Base-by-base conservation (phyloP, 768 basidiomycete species). In the Melanogaster broomeanus region DNA sequence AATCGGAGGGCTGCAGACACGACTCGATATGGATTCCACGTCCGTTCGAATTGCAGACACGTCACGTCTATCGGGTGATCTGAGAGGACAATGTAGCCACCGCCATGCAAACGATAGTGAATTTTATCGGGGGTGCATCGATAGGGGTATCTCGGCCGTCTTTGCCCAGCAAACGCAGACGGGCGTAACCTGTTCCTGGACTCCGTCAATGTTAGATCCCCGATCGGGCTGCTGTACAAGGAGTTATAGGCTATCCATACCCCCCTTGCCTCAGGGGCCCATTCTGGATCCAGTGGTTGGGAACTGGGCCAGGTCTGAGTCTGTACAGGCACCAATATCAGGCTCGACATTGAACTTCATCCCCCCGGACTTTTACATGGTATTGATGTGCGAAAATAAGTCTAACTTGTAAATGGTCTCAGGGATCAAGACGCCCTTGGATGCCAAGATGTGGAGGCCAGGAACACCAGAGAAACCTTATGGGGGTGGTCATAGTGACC, bases 81-180 rank as follows among this genome's bases (percentile, higher is more conserved):
- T 19, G 49, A 52, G 24, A 48, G 31, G 42, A 45, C 45, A 57
- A 67, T 15, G 45, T 66, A 64, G 53, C 43, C 51, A 47, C 49
- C 35, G 28, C 45, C 72, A 48, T 73, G 67, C 37, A 73, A 51
- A 50, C 67, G 63, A 34, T 67, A 45, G 6, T 72, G 52, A 43
- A 76, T 61, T 55, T 67, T 70, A 48, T 75, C 72, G 2, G 61
- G 27, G 31, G 45, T 11, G 56, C 61, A 11, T 60, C 57, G 7
- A 62, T 58, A 28, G 47, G 57, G 30, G 45, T 55, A 24, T 49
- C 40, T 0, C 50, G 42, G 3, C 48, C 53, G n/a, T 51, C 40
- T 45, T 45, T 45, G 33, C 58, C 59, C 44, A 60, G 58, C 61
- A 55, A 3, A 59, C 55, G 16, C 52, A 52, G 31, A 60, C 49